Percentiles rank a stretch among this genome's conserved stretches.
Evolutionary conservation across 2,329 filamentous ascomycete genomes (phyloP).

Genomic region (Arthrocladium fulminans): DNA sequence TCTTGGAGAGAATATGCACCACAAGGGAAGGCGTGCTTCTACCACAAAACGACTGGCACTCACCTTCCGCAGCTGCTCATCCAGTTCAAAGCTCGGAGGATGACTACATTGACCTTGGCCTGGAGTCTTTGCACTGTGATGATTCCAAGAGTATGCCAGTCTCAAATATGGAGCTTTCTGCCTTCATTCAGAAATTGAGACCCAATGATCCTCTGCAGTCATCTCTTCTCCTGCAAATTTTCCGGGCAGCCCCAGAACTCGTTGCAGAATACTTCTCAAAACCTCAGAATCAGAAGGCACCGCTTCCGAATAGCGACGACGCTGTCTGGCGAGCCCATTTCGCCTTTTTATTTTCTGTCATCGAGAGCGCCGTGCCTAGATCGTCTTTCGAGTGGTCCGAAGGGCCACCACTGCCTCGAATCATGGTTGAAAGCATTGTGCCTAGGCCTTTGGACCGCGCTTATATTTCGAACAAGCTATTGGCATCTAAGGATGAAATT

Average conservation of each 20-base stretch:
- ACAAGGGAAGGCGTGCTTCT: slow-evolving; percentile 62
- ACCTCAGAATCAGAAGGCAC: slow-evolving; percentile 67
- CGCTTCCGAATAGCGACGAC: slow-evolving; percentile 83
- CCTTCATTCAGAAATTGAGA: slow-evolving; percentile 68
- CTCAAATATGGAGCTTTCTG: slow-evolving; percentile 68
- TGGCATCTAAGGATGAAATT: slow-evolving; percentile 68
- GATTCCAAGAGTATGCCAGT: slow-evolving; percentile 62
- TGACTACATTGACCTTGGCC: slow-evolving; percentile 50
- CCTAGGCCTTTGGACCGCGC: slow-evolving; percentile 75
- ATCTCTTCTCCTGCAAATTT: slow-evolving; percentile 71
- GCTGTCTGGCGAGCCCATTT: slow-evolving; percentile 94
- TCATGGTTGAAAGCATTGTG: slow-evolving; percentile 77
- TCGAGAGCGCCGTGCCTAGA: slow-evolving; percentile 63
- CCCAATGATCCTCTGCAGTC: slow-evolving; percentile 74
- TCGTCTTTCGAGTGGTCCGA: neutral
- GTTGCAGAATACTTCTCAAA: slow-evolving; percentile 78
- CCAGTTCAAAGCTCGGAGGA: slow-evolving; percentile 40
- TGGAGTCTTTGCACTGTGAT: slow-evolving; percentile 65
- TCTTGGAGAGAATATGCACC: slow-evolving; percentile 69
- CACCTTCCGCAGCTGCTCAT: slow-evolving; percentile 57
- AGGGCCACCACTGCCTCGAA: slow-evolving; percentile 53
- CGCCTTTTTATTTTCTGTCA: slow-evolving; percentile 72
- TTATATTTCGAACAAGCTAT: slow-evolving; percentile 65
- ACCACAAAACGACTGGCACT: slow-evolving; percentile 75
- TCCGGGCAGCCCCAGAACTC: slow-evolving; percentile 73